Evolutionary conservation across 2,329 filamentous ascomycete genomes (phyloP).

Genomic region (Fonsecaea pugnacius): DNA sequence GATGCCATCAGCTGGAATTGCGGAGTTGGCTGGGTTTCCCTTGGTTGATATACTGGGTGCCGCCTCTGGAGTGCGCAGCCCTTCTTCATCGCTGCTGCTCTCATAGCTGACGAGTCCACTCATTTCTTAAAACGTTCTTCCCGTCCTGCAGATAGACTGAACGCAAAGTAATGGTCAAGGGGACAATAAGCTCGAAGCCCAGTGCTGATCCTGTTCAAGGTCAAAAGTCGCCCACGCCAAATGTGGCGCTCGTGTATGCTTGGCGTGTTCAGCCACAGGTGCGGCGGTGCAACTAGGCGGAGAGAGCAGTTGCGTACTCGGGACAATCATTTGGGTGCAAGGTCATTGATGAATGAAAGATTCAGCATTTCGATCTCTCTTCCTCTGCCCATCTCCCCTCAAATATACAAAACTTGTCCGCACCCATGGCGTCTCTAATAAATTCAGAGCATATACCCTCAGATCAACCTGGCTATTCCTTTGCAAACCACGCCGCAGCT

Average conservation of each 20-base stretch:
- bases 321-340: not conserved
- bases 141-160: not conserved
- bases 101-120: constrained; percentile 49
- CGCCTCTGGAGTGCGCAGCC: constrained; percentile 29
- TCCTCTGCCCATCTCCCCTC: constrained; percentile 17
- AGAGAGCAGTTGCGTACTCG: constrained; percentile 19
- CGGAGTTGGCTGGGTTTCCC: not conserved
- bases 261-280: constrained; percentile 13
- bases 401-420: constrained; percentile 5
- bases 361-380: constrained; percentile 3
- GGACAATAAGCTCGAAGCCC: not conserved
- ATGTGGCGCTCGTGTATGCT: constrained; percentile 5
- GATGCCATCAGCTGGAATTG: not conserved
- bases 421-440: constrained; percentile 60
- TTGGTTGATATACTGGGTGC: not conserved
- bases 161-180: not conserved
- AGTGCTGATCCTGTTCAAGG: not conserved
- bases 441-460: constrained; percentile 54
- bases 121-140: constrained; percentile 23
- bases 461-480: constrained; percentile 64
- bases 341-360: constrained; percentile 9
- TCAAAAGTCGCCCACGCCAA: not conserved
- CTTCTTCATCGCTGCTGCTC: constrained; percentile 53
- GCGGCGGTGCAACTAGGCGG: constrained; percentile 17
- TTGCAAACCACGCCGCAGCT: constrained; percentile 55